phyloP scores from a whole-genome alignment of 805 yeast genomes.

The Kazachstania viticola region DNA sequence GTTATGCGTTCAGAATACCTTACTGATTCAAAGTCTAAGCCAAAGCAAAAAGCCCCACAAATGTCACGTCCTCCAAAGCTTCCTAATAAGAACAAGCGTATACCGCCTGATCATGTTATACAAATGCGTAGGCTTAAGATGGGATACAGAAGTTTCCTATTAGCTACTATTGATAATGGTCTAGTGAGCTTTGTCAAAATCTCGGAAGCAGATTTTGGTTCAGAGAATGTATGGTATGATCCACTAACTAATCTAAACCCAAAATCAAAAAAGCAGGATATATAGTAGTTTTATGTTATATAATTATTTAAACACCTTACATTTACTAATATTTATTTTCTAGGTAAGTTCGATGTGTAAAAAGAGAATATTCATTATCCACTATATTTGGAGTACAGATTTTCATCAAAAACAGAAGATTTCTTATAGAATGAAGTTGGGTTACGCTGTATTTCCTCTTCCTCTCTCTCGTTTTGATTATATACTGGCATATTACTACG shows the following conservation, averaged over 20 bases:
- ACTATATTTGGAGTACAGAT: slow-evolving; percentile 32
- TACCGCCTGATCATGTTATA: slow-evolving; percentile 9
- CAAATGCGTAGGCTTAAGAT: slow-evolving; percentile 33
- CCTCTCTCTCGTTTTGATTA: slow-evolving; percentile 10
- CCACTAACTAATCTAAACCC: too few species aligned
- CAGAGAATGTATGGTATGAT: slow-evolving; percentile 26
- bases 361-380: too few species aligned
- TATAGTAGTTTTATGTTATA: too few species aligned
- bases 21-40: slow-evolving; percentile 4
- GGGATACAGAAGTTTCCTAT: slow-evolving; percentile 42
- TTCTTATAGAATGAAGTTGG: slow-evolving; percentile 36
- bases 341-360: too few species aligned
- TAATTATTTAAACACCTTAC: too few species aligned
- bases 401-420: slow-evolving; percentile 40
- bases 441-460: slow-evolving; percentile 17
- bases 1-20: slow-evolving; percentile 6
- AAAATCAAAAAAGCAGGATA: not conserved
- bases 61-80: slow-evolving; percentile 1
- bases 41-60: slow-evolving; percentile 1
- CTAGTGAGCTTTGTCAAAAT: slow-evolving; percentile 53
- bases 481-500: slow-evolving; percentile 3
- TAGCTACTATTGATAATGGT: slow-evolving; percentile 70
- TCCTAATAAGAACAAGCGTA: slow-evolving; percentile 4
- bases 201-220: slow-evolving; percentile 38
- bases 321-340: too few species aligned